Percentiles rank a stretch among this genome's conserved stretches.
Evolutionary conservation across 1,284 basidiomycete species (phyloP).

Genomic region (Marasmius oreades): DNA sequence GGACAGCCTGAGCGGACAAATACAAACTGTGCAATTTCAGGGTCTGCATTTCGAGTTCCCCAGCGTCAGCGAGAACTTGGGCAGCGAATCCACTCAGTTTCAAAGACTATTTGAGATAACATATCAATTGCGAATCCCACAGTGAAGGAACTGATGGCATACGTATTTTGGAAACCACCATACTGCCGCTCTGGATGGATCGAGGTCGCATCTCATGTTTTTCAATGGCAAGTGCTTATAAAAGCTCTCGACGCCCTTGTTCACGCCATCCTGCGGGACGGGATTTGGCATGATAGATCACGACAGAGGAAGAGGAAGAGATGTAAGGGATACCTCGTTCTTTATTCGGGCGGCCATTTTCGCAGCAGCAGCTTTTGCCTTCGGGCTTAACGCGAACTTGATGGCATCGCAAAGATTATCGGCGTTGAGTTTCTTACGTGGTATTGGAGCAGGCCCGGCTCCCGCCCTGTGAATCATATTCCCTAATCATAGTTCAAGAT

Average conservation of each 20-base stretch:
- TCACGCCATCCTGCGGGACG: slow-evolving; percentile 40
- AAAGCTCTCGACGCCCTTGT: slow-evolving; percentile 50
- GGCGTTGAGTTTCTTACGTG: slow-evolving; percentile 46
- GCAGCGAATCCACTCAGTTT: slow-evolving; percentile 54
- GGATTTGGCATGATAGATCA: background rate
- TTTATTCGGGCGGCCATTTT: slow-evolving; percentile 50
- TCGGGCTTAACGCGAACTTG: slow-evolving; percentile 40
- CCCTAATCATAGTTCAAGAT: slow-evolving; percentile 21
- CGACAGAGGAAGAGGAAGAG: background rate
- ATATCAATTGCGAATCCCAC: background rate
- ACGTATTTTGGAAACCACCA: slow-evolving; percentile 59
- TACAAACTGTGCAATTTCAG: slow-evolving; percentile 47
- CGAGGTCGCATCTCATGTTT: slow-evolving; percentile 62
- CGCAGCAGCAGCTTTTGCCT: slow-evolving; percentile 44
- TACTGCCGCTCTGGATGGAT: slow-evolving; percentile 43
- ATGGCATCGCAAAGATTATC: slow-evolving; percentile 55
- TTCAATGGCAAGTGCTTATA: slow-evolving; percentile 57
- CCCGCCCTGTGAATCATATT: slow-evolving; percentile 59
- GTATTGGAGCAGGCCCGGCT: slow-evolving; percentile 60
- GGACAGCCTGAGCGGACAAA: background rate
- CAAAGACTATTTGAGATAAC: slow-evolving; percentile 32
- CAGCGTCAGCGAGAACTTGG: slow-evolving; percentile 43
- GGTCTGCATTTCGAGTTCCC: slow-evolving; percentile 37
- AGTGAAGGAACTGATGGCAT: slow-evolving; percentile 9
- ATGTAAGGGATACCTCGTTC: slow-evolving; percentile 38